Conservation (phyloP, 176 grass and related monocot species). For the Aegilops tauschii region DNA sequence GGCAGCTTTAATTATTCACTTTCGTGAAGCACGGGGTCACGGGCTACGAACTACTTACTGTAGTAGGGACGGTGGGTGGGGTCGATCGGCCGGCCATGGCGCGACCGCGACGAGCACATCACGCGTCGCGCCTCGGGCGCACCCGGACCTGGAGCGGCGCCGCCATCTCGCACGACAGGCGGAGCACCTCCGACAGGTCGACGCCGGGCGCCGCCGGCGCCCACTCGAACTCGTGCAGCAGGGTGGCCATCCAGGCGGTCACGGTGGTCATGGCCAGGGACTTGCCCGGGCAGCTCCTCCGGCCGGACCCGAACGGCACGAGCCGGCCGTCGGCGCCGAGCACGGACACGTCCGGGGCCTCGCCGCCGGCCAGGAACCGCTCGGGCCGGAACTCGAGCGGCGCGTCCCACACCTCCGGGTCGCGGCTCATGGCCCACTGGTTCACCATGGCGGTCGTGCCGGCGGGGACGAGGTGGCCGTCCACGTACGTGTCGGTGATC, state of each 20-base stretch:
- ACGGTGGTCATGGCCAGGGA: slow-evolving; percentile 63
- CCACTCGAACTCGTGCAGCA: slow-evolving; percentile 79
- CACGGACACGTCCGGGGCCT: slow-evolving; percentile 45
- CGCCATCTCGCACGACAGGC: slow-evolving; percentile 82
- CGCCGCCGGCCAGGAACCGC: slow-evolving; percentile 50
- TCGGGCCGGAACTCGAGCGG: slow-evolving; percentile 62
- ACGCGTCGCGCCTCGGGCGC: slow-evolving; percentile 32
- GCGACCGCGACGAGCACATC: not conserved
- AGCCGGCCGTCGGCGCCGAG: slow-evolving; percentile 69
- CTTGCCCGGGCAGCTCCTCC: slow-evolving; percentile 82
- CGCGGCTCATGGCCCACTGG: slow-evolving; percentile 83
- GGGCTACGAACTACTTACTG: slow-evolving; percentile 19
- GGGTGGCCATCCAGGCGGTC: slow-evolving; percentile 64
- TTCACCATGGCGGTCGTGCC: slow-evolving; percentile 82
- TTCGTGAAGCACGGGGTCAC: slow-evolving; percentile 13
- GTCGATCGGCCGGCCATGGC: not conserved
- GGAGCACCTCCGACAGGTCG: slow-evolving; percentile 74
- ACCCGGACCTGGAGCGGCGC: slow-evolving; percentile 61
- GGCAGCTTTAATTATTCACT: slow-evolving; percentile 38
- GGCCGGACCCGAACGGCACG: slow-evolving; percentile 72
- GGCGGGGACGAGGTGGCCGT: slow-evolving; percentile 63
- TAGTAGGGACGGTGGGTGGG: not conserved
- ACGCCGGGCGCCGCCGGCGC: slow-evolving; percentile 31
- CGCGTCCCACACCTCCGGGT: slow-evolving; percentile 57
- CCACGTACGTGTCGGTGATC: slow-evolving; percentile 58